These are phyloP conservation scores for Sporothrix luriei DNA, from an alignment of 2,329 filamentous ascomycete species.

Conservation along the genomic window DNA sequence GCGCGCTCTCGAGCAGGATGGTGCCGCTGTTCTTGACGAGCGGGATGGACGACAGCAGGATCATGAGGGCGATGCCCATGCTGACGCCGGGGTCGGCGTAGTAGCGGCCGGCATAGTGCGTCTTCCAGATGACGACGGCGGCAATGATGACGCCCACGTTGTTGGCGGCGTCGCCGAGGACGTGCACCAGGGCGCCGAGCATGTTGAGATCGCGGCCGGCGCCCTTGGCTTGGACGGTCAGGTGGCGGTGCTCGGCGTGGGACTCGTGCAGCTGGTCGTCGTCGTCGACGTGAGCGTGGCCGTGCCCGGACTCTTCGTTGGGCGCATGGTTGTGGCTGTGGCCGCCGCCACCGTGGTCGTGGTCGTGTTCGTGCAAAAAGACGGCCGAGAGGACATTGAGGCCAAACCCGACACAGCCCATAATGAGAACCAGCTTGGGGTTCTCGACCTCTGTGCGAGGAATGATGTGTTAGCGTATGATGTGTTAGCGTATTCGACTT, in stretches of 20 bases:
- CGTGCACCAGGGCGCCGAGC: slow-evolving; percentile 69
- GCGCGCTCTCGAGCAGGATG: slow-evolving; percentile 70
- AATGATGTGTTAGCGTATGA: background rate
- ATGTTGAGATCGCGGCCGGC: slow-evolving; percentile 66
- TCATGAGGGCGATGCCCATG: slow-evolving; percentile 72
- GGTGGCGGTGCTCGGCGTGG: slow-evolving; percentile 57
- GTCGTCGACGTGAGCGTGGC: slow-evolving; percentile 35
- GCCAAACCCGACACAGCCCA: slow-evolving; percentile 67
- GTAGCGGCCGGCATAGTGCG: slow-evolving; percentile 59
- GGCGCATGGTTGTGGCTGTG: slow-evolving; percentile 35
- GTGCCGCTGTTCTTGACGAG: slow-evolving; percentile 63
- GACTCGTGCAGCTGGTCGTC: slow-evolving; percentile 36
- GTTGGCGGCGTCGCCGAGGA: slow-evolving; percentile 73
- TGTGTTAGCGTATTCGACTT: no score
- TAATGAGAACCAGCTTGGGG: slow-evolving; percentile 66
- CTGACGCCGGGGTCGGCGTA: slow-evolving; percentile 73
- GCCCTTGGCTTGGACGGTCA: slow-evolving; percentile 39
- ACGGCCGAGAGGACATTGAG: slow-evolving; percentile 68
- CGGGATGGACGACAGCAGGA: slow-evolving; percentile 64
- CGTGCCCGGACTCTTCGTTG: slow-evolving; percentile 33
- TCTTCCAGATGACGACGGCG: slow-evolving; percentile 69
- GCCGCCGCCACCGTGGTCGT: slow-evolving; percentile 37
- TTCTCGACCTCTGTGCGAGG: slow-evolving; percentile 56
- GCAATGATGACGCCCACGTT: slow-evolving; percentile 75
- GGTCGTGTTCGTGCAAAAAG: slow-evolving; percentile 57